These are phyloP conservation scores for Teratosphaeria zuluensis DNA, from an alignment of 2,329 filamentous ascomycete species.

Conservation along the genomic window DNA sequence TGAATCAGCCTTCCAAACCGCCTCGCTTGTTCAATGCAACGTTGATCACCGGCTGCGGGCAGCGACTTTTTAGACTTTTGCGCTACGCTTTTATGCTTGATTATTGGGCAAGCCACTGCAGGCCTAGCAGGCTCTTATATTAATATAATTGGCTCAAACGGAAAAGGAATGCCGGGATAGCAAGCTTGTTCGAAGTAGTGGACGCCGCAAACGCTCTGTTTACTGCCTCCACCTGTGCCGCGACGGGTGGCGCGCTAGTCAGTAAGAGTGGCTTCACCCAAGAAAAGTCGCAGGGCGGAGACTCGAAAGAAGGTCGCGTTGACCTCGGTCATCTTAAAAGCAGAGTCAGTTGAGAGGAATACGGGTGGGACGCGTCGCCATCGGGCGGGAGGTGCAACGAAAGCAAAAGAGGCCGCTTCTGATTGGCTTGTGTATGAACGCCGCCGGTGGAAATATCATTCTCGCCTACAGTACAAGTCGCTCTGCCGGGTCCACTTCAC, in stretches of 20 bases:
- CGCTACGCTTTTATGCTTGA: slow-evolving; percentile 1
- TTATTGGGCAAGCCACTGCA: not conserved
- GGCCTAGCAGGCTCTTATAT: not conserved
- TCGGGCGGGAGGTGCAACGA: not conserved
- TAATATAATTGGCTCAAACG: not conserved
- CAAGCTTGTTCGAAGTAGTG: not conserved
- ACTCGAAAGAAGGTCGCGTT: not conserved
- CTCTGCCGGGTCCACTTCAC: not conserved
- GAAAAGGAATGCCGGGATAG: not conserved
- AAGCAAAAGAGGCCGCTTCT: not conserved
- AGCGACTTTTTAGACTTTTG: slow-evolving; percentile 1
- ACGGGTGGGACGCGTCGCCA: not conserved
- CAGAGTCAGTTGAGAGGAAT: not conserved
- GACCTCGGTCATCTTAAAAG: not conserved
- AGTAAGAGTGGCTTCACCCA: not conserved
- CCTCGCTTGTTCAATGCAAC: slow-evolving; percentile 1
- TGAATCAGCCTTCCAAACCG: not conserved
- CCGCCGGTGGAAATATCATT: not conserved
- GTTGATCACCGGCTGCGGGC: slow-evolving; percentile 3
- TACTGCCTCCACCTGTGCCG: not conserved
- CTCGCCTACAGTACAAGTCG: not conserved
- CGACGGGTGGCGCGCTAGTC: not conserved
- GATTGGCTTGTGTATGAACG: not conserved
- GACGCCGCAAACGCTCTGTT: not conserved
- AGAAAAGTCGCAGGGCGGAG: not conserved